phyloP scores from a whole-genome alignment of 1,284 basidiomycete species.

The Pisolithus thermaeus region DNA sequence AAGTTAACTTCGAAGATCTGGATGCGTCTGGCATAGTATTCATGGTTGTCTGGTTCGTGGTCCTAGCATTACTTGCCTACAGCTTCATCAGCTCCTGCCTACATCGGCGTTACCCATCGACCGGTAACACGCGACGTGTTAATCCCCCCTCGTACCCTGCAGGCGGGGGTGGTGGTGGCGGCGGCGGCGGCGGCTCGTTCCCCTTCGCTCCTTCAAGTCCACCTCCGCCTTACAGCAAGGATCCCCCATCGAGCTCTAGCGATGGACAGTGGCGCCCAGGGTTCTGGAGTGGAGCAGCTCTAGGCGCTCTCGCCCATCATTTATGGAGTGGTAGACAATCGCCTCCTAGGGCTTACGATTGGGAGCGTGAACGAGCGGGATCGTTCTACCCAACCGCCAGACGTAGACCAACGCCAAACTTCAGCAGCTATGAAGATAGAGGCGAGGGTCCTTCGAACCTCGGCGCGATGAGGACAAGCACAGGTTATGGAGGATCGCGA shows the following conservation, averaged over 20 bases:
- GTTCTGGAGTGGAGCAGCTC: conserved; percentile 74
- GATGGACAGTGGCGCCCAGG: conserved; percentile 54
- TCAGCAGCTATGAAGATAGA: conserved; percentile 43
- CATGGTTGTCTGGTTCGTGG: conserved; percentile 47
- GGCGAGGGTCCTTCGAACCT: conserved; percentile 65
- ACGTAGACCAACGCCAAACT: conserved; percentile 23
- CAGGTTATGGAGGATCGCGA: conserved; percentile 65
- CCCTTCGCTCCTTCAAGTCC: conserved; percentile 27
- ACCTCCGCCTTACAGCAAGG: conserved; percentile 76
- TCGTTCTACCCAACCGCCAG: conserved; percentile 15
- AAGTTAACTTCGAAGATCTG: conserved; percentile 6
- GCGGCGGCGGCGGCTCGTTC: background rate
- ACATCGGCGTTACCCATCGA: conserved; percentile 19
- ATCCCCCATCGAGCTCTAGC: conserved; percentile 15
- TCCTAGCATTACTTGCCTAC: conserved; percentile 53
- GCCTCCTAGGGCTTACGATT: conserved; percentile 39
- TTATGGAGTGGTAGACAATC: conserved; percentile 39
- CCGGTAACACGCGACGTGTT: conserved; percentile 19
- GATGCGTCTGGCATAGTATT: conserved; percentile 44
- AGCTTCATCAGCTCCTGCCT: conserved; percentile 51
- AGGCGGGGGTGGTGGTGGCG: conserved; percentile 27
- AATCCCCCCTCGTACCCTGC: conserved; percentile 29
- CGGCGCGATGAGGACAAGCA: conserved; percentile 60
- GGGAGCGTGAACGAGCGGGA: conserved; percentile 40
- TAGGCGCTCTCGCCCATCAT: conserved; percentile 62